Evolutionary conservation across 768 basidiomycete species (phyloP).

Genomic region (Mycena kentingensis): DNA sequence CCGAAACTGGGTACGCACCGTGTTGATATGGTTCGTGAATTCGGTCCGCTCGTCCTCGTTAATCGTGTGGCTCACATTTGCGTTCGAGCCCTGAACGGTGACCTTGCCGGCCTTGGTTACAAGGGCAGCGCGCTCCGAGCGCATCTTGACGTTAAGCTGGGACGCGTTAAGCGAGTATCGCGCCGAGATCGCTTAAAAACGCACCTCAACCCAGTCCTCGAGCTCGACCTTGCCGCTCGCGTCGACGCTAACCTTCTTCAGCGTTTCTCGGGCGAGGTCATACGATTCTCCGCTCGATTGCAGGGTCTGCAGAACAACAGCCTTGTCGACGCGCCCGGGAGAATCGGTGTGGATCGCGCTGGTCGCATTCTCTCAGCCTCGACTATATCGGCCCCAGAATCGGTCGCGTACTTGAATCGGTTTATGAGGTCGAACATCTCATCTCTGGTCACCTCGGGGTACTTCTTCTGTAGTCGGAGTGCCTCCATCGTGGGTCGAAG

Average conservation of each 20-base stretch:
- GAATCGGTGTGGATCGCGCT: conserved; percentile 78
- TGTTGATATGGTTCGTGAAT: conserved; percentile 98
- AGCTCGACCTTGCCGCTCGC: conserved; percentile 94
- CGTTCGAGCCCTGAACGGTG: conserved; percentile 91
- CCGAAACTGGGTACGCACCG: conserved; percentile 53
- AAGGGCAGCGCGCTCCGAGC: conserved; percentile 44
- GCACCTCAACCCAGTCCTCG: conserved; percentile 97
- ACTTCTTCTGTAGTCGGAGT: conserved; percentile 87
- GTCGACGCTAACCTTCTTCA: conserved; percentile 93
- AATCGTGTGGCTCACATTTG: conserved; percentile 95
- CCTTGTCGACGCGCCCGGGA: conserved; percentile 82
- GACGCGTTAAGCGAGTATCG: conserved; percentile 21
- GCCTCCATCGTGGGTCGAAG: conserved; percentile 62
- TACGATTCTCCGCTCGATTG: conserved; percentile 86
- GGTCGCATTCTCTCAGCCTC: too few species aligned
- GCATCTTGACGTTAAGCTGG: conserved; percentile 83
- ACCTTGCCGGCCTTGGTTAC: conserved; percentile 84
- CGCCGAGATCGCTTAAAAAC: conserved; percentile 28
- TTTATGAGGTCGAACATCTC: conserved; percentile 95
- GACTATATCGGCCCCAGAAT: too few species aligned
- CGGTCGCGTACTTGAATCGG: conserved; percentile 93
- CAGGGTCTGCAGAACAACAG: conserved; percentile 74
- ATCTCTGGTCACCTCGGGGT: conserved; percentile 86
- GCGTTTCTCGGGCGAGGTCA: conserved; percentile 83
- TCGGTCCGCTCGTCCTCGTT: conserved; percentile 95